Conservation (phyloP, 225 moss, liverwort and hornwort species). For the Asterella californica region DNA sequence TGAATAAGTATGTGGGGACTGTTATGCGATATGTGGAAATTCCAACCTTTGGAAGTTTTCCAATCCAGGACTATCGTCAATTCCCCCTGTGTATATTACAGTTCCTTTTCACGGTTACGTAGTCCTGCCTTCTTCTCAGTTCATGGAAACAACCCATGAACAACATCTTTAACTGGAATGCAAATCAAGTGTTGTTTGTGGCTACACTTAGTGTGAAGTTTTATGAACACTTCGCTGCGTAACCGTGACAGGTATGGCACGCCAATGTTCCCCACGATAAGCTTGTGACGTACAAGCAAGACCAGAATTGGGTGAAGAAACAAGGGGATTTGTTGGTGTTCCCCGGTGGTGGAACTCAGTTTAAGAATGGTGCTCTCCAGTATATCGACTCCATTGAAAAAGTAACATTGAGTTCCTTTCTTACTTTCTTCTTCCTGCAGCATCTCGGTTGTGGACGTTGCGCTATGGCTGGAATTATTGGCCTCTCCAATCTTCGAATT, state of each 20-base stretch:
- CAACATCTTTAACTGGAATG: neutral
- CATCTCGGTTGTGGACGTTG: neutral
- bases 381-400: constrained; percentile 45
- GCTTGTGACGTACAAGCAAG: constrained; percentile 48
- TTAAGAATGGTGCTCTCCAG: constrained; percentile 48
- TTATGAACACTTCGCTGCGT: neutral
- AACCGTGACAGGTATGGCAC: constrained; percentile 46
- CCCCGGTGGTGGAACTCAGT: constrained; percentile 57
- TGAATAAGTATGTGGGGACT: no score
- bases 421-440: neutral
- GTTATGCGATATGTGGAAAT: no score
- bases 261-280: constrained; percentile 51
- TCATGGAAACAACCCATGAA: no score
- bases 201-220: neutral
- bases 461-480: neutral
- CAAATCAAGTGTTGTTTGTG: neutral
- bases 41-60: no score
- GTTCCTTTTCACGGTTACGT: neutral
- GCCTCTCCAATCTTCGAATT: neutral
- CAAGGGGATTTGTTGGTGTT: constrained; percentile 37
- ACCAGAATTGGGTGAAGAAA: constrained; percentile 60
- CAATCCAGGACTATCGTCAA: no score
- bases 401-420: neutral
- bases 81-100: neutral
- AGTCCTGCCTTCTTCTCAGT: neutral